Conservation (phyloP, 176 grass and related monocot genomes). For the Oryza officinalis region DNA sequence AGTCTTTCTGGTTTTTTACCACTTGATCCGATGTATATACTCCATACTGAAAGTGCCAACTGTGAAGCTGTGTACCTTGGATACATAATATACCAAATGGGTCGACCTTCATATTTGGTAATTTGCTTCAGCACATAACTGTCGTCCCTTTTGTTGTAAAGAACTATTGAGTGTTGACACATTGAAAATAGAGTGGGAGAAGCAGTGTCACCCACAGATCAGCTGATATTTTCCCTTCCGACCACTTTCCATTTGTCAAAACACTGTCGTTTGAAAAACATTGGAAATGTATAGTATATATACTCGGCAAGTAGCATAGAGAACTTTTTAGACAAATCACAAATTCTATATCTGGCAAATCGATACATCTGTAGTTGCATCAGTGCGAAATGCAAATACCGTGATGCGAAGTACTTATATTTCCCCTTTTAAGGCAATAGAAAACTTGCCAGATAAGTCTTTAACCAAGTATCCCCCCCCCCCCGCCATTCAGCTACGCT, state of each 20-base stretch:
- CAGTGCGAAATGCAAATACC: not conserved
- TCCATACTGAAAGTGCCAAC: not conserved
- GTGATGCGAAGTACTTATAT: too few species aligned
- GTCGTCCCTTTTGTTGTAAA: not conserved
- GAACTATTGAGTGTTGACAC: not conserved
- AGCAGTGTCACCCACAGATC: not conserved
- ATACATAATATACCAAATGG: not conserved
- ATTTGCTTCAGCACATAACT: not conserved
- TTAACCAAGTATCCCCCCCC: too few species aligned
- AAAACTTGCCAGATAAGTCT: not conserved
- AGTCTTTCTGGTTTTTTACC: not conserved
- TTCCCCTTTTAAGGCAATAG: not conserved
- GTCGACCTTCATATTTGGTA: not conserved
- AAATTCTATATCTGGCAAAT: not conserved
- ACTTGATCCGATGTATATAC: conserved; percentile 7
- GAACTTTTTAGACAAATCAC: not conserved
- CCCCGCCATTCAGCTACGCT: not conserved
- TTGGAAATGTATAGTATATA: not conserved
- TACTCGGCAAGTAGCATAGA: not conserved
- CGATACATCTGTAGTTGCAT: not conserved
- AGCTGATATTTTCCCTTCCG: not conserved
- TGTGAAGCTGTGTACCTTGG: not conserved
- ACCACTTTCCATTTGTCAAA: not conserved
- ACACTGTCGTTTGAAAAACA: not conserved
- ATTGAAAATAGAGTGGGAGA: not conserved